Conservation (phyloP, 2,329 filamentous ascomycete genomes). For the Neopestalotiopsis clavispora region DNA sequence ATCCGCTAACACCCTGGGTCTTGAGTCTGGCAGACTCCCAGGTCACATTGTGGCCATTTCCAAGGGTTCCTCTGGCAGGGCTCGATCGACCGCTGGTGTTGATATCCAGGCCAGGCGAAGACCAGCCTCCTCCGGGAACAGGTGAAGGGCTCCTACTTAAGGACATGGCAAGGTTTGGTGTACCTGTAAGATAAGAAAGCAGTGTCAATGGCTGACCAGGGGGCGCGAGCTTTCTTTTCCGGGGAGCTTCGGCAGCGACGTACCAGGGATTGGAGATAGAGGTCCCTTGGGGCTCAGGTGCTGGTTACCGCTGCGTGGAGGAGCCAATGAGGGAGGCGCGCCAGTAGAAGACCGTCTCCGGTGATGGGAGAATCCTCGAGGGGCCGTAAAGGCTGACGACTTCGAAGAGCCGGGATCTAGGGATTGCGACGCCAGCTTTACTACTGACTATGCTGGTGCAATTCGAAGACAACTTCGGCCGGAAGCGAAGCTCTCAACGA, state of each 20-base stretch:
- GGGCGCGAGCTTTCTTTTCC: constrained; percentile 13
- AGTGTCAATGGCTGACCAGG: constrained; percentile 20
- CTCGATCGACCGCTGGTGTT: constrained; percentile 72
- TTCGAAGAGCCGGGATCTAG: constrained; percentile 52
- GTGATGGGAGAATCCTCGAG: constrained; percentile 52
- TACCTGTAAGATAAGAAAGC: constrained; percentile 45
- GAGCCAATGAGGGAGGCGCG: constrained; percentile 38
- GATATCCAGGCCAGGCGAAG: constrained; percentile 78
- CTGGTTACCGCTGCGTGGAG: constrained; percentile 36
- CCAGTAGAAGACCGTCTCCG: constrained; percentile 51
- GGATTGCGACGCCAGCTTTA: constrained; percentile 57
- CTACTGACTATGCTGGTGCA: constrained; percentile 21
- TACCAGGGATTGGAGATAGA: constrained; percentile 63
- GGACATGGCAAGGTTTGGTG: constrained; percentile 71
- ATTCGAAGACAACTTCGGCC: constrained; percentile 20
- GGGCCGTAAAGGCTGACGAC: constrained; percentile 57
- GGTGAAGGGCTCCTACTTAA: constrained; percentile 89
- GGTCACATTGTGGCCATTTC: constrained; percentile 65
- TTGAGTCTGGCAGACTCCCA: constrained; percentile 86
- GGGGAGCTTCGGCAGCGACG: constrained; percentile 32
- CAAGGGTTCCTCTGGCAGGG: constrained; percentile 56
- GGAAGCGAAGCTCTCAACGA: constrained; percentile 19
- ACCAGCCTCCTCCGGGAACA: constrained; percentile 83
- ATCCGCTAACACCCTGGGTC: constrained; percentile 73
- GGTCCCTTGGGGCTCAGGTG: constrained; percentile 44